Evolutionary conservation across 345 rosid species (phyloP).

Genomic region (Litchi chinensis): DNA sequence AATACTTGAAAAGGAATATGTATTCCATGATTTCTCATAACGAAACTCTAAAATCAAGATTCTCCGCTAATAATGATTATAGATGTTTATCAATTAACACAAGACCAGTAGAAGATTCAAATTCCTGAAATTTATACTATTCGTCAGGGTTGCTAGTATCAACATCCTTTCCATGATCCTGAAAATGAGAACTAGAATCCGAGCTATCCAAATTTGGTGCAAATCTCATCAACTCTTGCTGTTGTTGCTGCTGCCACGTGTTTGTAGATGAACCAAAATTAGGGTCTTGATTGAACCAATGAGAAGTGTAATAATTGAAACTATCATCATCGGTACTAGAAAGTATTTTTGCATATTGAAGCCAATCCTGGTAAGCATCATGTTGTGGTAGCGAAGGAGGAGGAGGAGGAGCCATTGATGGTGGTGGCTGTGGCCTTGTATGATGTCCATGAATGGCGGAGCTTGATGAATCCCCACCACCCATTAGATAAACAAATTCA

Average conservation of each 20-base stretch:
- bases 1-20: too few species aligned
- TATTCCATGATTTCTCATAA: too few species aligned
- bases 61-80: too few species aligned
- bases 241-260: slow-evolving; percentile 22
- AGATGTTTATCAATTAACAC: not conserved
- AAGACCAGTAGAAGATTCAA: not conserved
- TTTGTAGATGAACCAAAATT: slow-evolving; percentile 33
- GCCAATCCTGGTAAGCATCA: slow-evolving; percentile 58
- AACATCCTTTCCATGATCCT: slow-evolving; percentile 35
- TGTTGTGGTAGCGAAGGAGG: slow-evolving; percentile 26
- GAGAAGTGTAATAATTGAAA: slow-evolving; percentile 58
- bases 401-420: slow-evolving; percentile 24
- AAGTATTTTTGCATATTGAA: slow-evolving; percentile 76
- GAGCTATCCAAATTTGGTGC: slow-evolving; percentile 33
- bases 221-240: slow-evolving; percentile 29
- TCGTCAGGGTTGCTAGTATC: slow-evolving; percentile 25
- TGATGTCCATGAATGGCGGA: slow-evolving; percentile 14
- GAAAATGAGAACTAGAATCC: slow-evolving; percentile 29
- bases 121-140: not conserved
- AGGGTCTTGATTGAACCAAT: slow-evolving; percentile 46
- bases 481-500: slow-evolving; percentile 29
- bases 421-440: slow-evolving; percentile 1
- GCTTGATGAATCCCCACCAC: slow-evolving; percentile 14
- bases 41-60: not conserved
- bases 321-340: slow-evolving; percentile 70